Percentiles rank a stretch among this genome's conserved stretches.
phyloP scores from a whole-genome alignment of 164 flowering plant genomes.

The Macadamia integrifolia region DNA sequence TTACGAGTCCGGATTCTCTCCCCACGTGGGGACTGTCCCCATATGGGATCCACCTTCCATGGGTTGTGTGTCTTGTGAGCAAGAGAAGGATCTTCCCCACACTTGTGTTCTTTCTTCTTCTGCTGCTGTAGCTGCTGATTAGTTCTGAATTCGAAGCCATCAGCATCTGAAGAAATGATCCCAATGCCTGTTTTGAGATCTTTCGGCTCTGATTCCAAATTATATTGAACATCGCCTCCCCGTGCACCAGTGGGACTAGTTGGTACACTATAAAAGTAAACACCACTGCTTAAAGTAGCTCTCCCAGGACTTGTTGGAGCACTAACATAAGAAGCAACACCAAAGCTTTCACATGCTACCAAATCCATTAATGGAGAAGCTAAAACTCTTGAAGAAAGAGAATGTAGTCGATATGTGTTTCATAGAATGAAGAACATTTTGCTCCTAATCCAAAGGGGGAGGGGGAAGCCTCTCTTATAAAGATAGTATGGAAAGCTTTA shows the following conservation, averaged over 20 bases:
- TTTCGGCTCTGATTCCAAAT: constrained; percentile 2
- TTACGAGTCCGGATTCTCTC: no score
- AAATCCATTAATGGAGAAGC: not conserved
- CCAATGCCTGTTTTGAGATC: constrained; percentile 1
- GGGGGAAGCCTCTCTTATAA: not conserved
- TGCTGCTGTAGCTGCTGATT: constrained; percentile 15
- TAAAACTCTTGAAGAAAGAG: not conserved
- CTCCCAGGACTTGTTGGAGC: constrained; percentile 25
- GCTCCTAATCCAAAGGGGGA: constrained; percentile 2
- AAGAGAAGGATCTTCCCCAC: constrained; percentile 6
- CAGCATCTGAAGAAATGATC: constrained; percentile 6
- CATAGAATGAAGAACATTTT: not conserved
- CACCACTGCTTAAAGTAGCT: constrained; percentile 6
- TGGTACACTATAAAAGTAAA: constrained; percentile 24
- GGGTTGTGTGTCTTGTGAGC: no score
- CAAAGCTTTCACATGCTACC: constrained; percentile 2
- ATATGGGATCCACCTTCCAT: no score
- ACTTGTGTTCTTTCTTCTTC: not conserved
- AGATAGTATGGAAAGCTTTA: no score
- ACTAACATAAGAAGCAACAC: constrained; percentile 12
- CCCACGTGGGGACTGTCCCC: no score
- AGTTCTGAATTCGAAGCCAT: constrained; percentile 37
- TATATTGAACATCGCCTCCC: not conserved
- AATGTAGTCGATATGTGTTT: not conserved
- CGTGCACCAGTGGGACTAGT: constrained; percentile 21